Evolutionary conservation across 495 filamentous ascomycete species (phyloP), one percentile per base, ranked within the genome.

Genomic region (Echria macrotheca): DNA sequence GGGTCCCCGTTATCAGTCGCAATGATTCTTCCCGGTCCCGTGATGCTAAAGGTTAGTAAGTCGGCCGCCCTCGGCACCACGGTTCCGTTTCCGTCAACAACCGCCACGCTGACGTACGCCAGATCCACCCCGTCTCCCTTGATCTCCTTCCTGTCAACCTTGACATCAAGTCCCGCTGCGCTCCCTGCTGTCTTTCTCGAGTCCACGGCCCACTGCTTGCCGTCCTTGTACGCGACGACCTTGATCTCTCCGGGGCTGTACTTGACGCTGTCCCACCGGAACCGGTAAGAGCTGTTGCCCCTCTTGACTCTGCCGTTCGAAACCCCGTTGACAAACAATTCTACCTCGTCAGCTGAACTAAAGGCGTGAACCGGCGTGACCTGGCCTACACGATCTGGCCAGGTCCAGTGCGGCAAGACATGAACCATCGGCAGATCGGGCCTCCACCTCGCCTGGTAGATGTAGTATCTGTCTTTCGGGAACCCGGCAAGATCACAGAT

Each of bases 321-420:
- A 38, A 65, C 59, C 9, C 72, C 74, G 49, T 76, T 78, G n/a
- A 75, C 58, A 37, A 73, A 75, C 4, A 78, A 54, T 53, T 78
- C 74, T 17, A 69, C 74, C 50, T 74, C 71, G 47, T 75, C 68
- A 6, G 54, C 74, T 0, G 70, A 54, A 0, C 71, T 68, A 49
- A 72, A 74, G 1, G 73, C 72, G 52, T 78, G 74, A 6, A 76
- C 70, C 0, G 73, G 74, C 14, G 74, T 78, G 2, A 69, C 58
- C 48, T 67, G 47, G 0, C 70, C 70, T 2, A 68, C 60, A 1
- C 74, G 55, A 28, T 70, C 62, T 2, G 73, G 73, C 73, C 73
- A 78, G 2, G 65, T 75, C 74, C 74, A 77, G 47, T 77, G 74
- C 15, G 74, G 74, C 15, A 76, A 63, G 21, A 76, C 64, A 40